Base-by-base conservation (phyloP, 176 grass and related monocot genomes). In the Carex cristatella region DNA sequence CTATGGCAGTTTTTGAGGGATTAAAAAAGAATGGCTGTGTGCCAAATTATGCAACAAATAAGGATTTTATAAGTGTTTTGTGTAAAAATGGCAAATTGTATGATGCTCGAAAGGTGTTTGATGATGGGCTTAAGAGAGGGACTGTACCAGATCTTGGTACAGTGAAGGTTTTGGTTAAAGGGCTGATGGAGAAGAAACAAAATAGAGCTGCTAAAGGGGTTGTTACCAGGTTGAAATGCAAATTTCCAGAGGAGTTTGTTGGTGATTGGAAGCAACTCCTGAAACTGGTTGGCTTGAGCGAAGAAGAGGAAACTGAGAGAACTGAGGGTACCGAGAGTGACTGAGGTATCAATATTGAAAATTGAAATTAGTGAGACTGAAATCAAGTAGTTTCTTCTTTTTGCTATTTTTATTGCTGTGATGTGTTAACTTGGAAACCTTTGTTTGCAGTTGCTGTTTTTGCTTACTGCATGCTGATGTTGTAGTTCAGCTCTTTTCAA, bases 221-320 rank as follows among this genome's bases (percentile, higher is more conserved):
- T 9, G 81, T 90, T 76, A 61, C 19, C 9, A 74, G 64, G 13
- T 48, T 87, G 85, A 79, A 65, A 62, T 61, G 67, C 18, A 90
- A 87, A 30, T 90, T 84, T 33, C 89, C 89, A 1, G 30, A 85
- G 31, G 75, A 87, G 61, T 90, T 90, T 66, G n/a, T 44, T 0
- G 75, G 85, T 7, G 23, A 74, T 2, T 90, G 89, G 89, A 84
- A 60, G 81, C 68, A 85, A 38, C 85, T 90, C 15, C 81, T 85
- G 85, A 85, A 76, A 80, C n/a, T 82, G 46, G 87, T 85, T 18
- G 83, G 55, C 57, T 38, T 81, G 46, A 70, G 38, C 5, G 74
- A 65, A 49, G 54, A 72, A 37, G 69, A 75, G 9, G 37, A 72
- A 72, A 49, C 7, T 28, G 56, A 54, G 7, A 10, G 27, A 42